Conservation (phyloP, 2,329 filamentous ascomycete genomes). For the Beauveria pseudobassiana region DNA sequence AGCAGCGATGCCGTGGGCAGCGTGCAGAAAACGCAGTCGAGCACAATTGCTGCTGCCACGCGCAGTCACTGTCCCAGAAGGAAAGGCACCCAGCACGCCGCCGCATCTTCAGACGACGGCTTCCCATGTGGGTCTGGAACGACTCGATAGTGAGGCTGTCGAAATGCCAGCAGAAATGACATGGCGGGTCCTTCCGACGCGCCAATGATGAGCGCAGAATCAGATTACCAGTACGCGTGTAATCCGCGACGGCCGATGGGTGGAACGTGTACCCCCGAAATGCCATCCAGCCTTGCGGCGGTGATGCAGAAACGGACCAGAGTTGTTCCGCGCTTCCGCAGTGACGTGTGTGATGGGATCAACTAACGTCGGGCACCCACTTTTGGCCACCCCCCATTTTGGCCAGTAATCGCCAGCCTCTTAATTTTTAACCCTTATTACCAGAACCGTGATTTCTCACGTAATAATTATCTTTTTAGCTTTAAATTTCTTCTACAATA, state of each 20-base stretch:
- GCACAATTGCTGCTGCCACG: neutral
- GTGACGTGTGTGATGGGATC: neutral
- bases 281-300: neutral
- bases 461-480: too few species aligned
- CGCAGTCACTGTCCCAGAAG: neutral
- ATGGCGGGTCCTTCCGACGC: neutral
- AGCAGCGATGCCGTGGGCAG: neutral
- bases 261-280: neutral
- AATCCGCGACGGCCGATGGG: too few species aligned
- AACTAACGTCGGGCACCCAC: too few species aligned
- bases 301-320: too few species aligned
- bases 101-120: neutral
- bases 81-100: neutral
- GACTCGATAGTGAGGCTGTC: neutral
- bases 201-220: neutral
- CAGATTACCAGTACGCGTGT: neutral
- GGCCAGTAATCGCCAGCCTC: too few species aligned
- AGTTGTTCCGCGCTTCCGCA: neutral
- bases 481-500: too few species aligned
- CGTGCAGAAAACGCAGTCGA: neutral
- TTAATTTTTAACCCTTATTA: too few species aligned
- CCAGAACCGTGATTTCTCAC: too few species aligned
- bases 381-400: too few species aligned
- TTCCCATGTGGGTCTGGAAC: neutral
- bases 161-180: neutral